phyloP scores from a whole-genome alignment of 345 rosid species.

The Gossypium turneri region DNA sequence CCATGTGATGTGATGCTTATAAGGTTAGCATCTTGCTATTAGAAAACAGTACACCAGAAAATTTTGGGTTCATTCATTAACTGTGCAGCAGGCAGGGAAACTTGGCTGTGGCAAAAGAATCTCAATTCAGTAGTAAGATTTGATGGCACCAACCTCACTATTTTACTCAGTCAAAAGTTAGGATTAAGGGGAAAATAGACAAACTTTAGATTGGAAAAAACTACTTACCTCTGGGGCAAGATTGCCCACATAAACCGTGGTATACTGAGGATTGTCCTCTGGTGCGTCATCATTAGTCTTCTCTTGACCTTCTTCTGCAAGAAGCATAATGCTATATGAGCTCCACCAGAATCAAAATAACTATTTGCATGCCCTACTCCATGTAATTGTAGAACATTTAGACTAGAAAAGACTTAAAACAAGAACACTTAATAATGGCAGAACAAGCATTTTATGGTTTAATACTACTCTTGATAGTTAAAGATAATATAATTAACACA shows the following conservation, averaged over 20 bases:
- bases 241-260: constrained; percentile 66
- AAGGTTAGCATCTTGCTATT: not conserved
- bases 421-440: not conserved
- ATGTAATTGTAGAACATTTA: not conserved
- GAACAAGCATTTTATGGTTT: not conserved
- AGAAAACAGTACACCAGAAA: not conserved
- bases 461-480: no score
- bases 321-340: not conserved
- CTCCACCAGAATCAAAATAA: not conserved
- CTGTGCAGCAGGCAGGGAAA: not conserved
- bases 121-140: no score
- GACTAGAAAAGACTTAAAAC: not conserved
- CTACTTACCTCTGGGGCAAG: constrained; percentile 58
- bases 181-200: not conserved
- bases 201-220: not conserved
- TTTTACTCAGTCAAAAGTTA: not conserved
- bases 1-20: not conserved
- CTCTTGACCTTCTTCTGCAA: constrained; percentile 85
- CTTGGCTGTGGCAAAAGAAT: not conserved
- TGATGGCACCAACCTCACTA: not conserved
- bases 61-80: not conserved
- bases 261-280: constrained; percentile 22
- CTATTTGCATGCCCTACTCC: not conserved
- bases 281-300: constrained; percentile 66
- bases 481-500: not conserved